Evolutionary conservation across 1,139 yeast species (phyloP), one percentile per base, ranked within the genome.

Genomic region (Debaryomyces subglobosus): DNA sequence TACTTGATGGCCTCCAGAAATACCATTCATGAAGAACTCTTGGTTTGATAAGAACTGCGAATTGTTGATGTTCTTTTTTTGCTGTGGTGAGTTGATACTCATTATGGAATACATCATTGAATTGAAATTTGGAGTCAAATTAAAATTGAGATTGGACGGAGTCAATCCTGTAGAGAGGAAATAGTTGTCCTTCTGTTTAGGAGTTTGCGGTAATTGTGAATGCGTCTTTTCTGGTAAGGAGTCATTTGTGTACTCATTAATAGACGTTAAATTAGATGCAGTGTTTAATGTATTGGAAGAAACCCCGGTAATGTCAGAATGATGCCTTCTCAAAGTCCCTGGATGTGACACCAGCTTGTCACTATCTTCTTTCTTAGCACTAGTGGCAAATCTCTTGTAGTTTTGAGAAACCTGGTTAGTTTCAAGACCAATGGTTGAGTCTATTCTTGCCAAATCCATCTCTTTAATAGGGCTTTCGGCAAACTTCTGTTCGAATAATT

Each of bases 61-160:
- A 33, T 52, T 48, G 36, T 57, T 58, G 40, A 51, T 54, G 20
- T 53, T 48, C 49, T 61, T 64, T 49, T 58, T 59, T 37, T 53
- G 60, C 46, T 66, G 73, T 3, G 77, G 77, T 15, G 76, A 69
- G 54, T 66, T 67, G 48, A 66, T 51, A 51, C 56, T 67, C 67
- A 71, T 66, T 62, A 72, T 66, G 25, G 74, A 66, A 56, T 71
- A 67, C 77, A 74, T 73, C 63, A 73, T 62, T 13, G 74, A 64
- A 54, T 72, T 74, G 61, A 74, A 71, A 51, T 71, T 78, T 2
- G 80, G 79, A 12, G 79, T 74, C 52, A 73, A 66, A 54, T 71
- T 73, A 55, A 66, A 68, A 10, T 64, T 58, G 47, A 61, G 51
- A 41, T 57, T 49, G 23, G 49, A 43, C 4, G 78, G 78, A 3